These are phyloP conservation scores for Casaregolazyma lundiana DNA, from an alignment of 1,139 yeast genomes.

Conservation along the genomic window DNA sequence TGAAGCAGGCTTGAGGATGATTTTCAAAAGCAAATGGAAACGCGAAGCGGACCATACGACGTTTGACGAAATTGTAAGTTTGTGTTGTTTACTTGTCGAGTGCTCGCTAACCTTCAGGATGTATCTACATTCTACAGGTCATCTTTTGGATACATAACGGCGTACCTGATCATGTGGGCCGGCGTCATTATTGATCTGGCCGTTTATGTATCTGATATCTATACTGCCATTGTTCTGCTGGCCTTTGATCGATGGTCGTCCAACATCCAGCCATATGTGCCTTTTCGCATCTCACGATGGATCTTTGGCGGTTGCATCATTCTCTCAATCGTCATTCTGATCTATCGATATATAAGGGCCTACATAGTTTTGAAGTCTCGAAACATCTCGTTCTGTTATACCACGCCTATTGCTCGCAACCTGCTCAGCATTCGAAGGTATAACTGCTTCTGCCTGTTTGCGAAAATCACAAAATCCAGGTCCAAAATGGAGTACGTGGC, in stretches of 20 bases:
- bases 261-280: conserved; percentile 50
- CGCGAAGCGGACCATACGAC: conserved; percentile 26
- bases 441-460: conserved; percentile 67
- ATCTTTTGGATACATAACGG: conserved; percentile 47
- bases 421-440: conserved; percentile 55
- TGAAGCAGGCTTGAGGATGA: conserved; percentile 13
- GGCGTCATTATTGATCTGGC: conserved; percentile 51
- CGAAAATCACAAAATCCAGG: conserved; percentile 58
- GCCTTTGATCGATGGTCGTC: conserved; percentile 76
- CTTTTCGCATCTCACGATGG: conserved; percentile 67
- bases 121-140: conserved; percentile 50
- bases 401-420: conserved; percentile 59
- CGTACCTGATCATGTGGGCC: conserved; percentile 51
- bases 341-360: conserved; percentile 60
- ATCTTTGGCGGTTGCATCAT: conserved; percentile 80
- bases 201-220: conserved; percentile 67
- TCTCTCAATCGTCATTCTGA: conserved; percentile 57
- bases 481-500: conserved; percentile 64
- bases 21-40: conserved; percentile 25
- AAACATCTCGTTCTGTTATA: conserved; percentile 67
- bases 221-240: conserved; percentile 70
- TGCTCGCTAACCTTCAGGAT: conserved; percentile 27
- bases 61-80: conserved; percentile 26
- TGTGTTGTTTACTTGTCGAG: neutral
- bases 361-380: conserved; percentile 52